These are phyloP conservation scores for Helicostylum pulchrum DNA, from an alignment of 192 early-diverging fungal genomes.

Conservation along the genomic window DNA sequence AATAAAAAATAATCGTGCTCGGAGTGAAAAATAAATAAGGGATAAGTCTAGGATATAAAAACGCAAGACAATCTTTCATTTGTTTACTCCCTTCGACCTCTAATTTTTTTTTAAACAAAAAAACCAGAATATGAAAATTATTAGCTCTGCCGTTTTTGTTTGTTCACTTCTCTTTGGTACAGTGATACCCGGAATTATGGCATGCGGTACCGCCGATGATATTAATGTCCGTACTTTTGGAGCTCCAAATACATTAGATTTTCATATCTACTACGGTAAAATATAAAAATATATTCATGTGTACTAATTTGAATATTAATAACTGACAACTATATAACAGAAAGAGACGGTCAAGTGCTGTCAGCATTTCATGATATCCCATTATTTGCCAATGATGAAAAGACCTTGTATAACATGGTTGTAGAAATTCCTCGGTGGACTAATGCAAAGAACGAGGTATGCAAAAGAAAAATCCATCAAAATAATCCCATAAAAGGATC, in stretches of 20 bases:
- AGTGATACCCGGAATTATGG: no score
- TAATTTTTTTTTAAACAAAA: no score
- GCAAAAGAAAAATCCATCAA: background rate
- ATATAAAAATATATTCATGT: background rate
- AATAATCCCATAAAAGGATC: no score
- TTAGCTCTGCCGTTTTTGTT: no score
- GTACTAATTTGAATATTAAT: background rate
- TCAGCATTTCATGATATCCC: conserved; percentile 99
- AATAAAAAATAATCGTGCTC: no score
- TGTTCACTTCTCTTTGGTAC: no score
- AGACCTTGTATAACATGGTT: conserved; percentile 94
- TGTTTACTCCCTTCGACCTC: no score
- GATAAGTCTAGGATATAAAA: no score
- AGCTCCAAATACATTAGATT: conserved; percentile 79
- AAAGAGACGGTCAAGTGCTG: conserved; percentile 77
- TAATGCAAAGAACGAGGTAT: conserved; percentile 94
- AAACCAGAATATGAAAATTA: no score
- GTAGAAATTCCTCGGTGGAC: conserved; percentile 99
- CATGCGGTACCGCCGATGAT: background rate
- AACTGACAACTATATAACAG: conserved; percentile 34
- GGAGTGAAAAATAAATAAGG: no score
- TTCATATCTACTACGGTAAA: conserved; percentile 81
- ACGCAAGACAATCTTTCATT: no score
- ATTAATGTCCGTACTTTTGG: conserved; percentile 73
- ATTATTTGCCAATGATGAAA: conserved; percentile 83